Conservation (phyloP, 495 filamentous ascomycete genomes). For the Neurospora sp. region DNA sequence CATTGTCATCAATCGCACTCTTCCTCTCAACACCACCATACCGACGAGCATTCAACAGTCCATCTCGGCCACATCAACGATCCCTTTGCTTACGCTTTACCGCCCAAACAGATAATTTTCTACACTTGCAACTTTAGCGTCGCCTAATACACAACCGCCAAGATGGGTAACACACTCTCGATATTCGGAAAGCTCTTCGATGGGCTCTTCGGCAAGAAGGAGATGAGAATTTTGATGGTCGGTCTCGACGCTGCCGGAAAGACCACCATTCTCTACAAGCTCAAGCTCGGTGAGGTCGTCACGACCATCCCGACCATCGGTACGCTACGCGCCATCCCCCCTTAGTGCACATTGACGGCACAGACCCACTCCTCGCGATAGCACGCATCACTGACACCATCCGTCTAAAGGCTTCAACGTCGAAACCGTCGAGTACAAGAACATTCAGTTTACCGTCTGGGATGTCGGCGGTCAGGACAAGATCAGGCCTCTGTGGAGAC, state of each 20-base stretch:
- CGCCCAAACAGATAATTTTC: constrained; percentile 5
- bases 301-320: constrained; percentile 99
- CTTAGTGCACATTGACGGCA: background rate
- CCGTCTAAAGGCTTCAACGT: constrained; percentile 83
- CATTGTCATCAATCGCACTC: constrained; percentile 5
- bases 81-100: constrained; percentile 7
- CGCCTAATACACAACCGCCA: constrained; percentile 14
- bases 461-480: constrained; percentile 99
- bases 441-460: constrained; percentile 99
- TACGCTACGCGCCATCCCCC: constrained; percentile 42
- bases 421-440: constrained; percentile 99
- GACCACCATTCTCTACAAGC: constrained; percentile 99
- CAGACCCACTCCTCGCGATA: constrained; percentile 1
- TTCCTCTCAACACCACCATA: background rate
- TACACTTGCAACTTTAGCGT: constrained; percentile 6
- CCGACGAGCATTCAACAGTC: background rate
- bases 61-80: background rate
- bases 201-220: constrained; percentile 95
- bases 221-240: constrained; percentile 99
- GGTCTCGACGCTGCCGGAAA: constrained; percentile 98
- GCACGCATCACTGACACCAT: constrained; percentile 18
- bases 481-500: constrained; percentile 98
- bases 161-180: constrained; percentile 21
- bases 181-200: constrained; percentile 53
- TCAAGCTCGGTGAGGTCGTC: constrained; percentile 99